Base-by-base conservation (phyloP, 345 rosid genomes). In the Bretschneidera sinensis region DNA sequence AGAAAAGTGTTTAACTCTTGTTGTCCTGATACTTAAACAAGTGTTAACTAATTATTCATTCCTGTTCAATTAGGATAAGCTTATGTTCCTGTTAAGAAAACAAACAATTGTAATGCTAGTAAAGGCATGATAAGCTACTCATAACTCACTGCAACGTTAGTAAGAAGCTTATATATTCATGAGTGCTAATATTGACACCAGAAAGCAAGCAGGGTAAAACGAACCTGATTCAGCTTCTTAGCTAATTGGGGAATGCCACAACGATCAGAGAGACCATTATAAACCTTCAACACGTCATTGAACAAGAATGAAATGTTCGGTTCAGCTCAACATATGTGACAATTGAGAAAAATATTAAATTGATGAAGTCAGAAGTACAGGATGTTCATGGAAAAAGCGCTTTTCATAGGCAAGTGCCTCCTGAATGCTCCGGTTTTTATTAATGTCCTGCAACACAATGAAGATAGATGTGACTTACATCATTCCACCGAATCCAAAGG, bases 161-260 rank as follows among this genome's bases (percentile, higher is more conserved):
- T 14, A 11, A 28, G 33, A 28, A 28, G 33, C 33, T 28, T 28
- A 28, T 28, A 8, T 28, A 28, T 3, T 28, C 33, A 28, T 28
- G 33, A 8, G 8, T 28, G 33, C 33, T 28, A 28, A 28, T 28
- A 28, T 28, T 28, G 33, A 28, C 33, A 28, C 33, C 33, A 39
- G 45, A 39, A 39, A 39, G 45, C 45, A 39, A 39, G 10, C 11
- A 14, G 45, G 11, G 1, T 1, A 1, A 14, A 14, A 39, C 10
- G 45, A 14, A 84, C 94, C 84, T 84, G 85, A 70, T 86, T 86
- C 68, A 86, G 66, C 83, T 82, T 84, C 70, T 80, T 82, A 16
- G 94, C 94, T 56, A 84, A 80, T 76, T 83, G 81, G 50, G 89
- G 87, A 59, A 84, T 68, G 56, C 94, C 89, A 48, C 85, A 67